Base-by-base conservation (phyloP, 176 grass and related monocot genomes). In the Microstegium vimineum region DNA sequence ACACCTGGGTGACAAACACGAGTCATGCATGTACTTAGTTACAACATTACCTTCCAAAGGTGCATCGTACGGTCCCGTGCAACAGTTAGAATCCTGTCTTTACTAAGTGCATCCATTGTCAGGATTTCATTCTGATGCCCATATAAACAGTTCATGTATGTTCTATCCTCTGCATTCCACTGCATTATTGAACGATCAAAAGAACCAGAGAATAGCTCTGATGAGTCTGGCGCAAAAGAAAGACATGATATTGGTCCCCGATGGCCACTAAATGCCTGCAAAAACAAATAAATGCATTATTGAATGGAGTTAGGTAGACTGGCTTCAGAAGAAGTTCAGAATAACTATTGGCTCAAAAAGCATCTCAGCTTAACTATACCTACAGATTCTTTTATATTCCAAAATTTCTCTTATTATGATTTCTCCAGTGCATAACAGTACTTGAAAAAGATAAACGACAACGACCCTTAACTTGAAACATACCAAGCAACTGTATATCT, bases 111-210 rank as follows among this genome's bases (percentile, higher is more conserved):
- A 88, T 97, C 94, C 57, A 93, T 94, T 54, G 89, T 86, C 71
- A 97, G 64, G 28, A 97, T 91, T 77, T 97, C 94, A 71, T 86
- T 94, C 69, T 97, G 94, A 75, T 97, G 94, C 20, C 94, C 94
- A 45, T 88, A 91, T 69, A 97, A 75, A 74, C 92, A 93, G 74
- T 94, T 89, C 83, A 97, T 91, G 45, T 97, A 92, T 66, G 94
- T 93, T 85, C 89, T 88, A 8, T 97, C 94, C 32, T 97, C 94
- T 73, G 86, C 89, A 93, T 97, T 97, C 94, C 94, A 97, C 78
- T 91, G 89, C 84, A 93, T 97, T 82, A 97, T 89, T 42, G 89
- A 90, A 73, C 94, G 87, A 28, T 97, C 94, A 86, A 93, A 97
- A 31, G 94, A 97, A 45, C 94, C 94, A 73, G 94, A 97, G 54